Conservation (phyloP, 768 basidiomycete genomes). For the Agrocybe chaxingu region DNA sequence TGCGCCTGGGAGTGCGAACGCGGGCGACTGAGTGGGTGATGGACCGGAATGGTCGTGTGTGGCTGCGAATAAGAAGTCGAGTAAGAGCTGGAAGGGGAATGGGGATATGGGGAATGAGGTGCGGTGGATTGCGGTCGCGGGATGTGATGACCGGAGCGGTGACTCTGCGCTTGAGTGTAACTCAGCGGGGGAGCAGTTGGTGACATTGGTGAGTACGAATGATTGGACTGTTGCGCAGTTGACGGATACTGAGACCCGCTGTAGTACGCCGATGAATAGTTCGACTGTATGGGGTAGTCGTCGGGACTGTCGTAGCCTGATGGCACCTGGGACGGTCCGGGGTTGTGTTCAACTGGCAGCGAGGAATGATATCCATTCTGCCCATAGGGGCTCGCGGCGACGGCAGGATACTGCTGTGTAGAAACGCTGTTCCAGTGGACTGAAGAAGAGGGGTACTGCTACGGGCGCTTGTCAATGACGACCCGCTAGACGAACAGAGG, state of each 20-base stretch:
- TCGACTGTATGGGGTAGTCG: slow-evolving; percentile 12
- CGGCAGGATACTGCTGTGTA: slow-evolving; percentile 26
- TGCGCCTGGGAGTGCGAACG: slow-evolving; percentile 42
- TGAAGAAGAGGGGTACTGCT: slow-evolving; percentile 25
- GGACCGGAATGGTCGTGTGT: slow-evolving; percentile 29
- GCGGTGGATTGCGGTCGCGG: slow-evolving; percentile 29
- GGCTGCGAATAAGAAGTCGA: slow-evolving; percentile 34
- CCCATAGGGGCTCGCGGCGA: slow-evolving; percentile 21
- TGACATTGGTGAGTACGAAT: slow-evolving; percentile 22
- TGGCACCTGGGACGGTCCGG: slow-evolving; percentile 17
- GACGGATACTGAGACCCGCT: slow-evolving; percentile 18
- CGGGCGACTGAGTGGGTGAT: slow-evolving; percentile 30
- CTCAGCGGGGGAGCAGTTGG: slow-evolving; percentile 11
- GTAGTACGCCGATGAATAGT: slow-evolving; percentile 23
- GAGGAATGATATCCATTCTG: slow-evolving; percentile 21
- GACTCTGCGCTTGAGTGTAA: slow-evolving; percentile 17
- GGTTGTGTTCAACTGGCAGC: slow-evolving; percentile 13
- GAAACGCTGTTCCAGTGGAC: slow-evolving; percentile 31
- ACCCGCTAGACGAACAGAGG: slow-evolving; percentile 1
- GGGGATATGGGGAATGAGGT: slow-evolving; percentile 27
- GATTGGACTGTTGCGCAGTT: slow-evolving; percentile 17
- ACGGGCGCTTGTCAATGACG: slow-evolving; percentile 18
- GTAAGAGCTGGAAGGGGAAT: slow-evolving; percentile 31
- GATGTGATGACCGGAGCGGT: slow-evolving; percentile 20
- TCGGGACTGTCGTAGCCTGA: slow-evolving; percentile 15